A percentile compares a stretch with the other conserved stretches of the same genome.
Conservation (phyloP, 306 rosid genomes). For the Ammopiptanthus mongolicus region DNA sequence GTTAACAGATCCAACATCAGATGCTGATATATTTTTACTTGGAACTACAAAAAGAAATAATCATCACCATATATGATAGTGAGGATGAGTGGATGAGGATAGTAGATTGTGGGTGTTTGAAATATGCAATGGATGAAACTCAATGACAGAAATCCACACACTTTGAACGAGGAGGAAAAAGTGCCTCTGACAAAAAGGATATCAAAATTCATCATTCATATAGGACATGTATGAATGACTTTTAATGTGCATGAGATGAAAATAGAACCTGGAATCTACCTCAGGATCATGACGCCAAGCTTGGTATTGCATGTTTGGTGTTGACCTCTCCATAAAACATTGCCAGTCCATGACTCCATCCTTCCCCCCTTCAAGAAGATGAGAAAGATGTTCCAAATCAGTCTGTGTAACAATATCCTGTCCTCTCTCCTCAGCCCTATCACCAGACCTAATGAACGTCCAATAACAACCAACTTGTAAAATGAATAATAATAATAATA, state of each 20-base stretch:
- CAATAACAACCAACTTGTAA: slow-evolving; percentile 22
- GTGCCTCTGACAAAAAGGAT: slow-evolving; percentile 5
- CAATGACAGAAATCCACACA: neutral
- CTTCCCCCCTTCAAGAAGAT: slow-evolving; percentile 74
- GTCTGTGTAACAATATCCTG: slow-evolving; percentile 54
- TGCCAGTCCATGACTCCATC: slow-evolving; percentile 87
- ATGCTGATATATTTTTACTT: neutral
- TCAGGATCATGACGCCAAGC: slow-evolving; percentile 98
- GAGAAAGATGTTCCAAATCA: slow-evolving; percentile 77
- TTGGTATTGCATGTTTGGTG: slow-evolving; percentile 71
- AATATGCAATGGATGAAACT: slow-evolving; percentile 10
- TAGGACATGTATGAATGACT: neutral
- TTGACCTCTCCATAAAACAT: slow-evolving; percentile 74
- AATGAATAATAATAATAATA: no score
- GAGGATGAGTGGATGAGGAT: no score
- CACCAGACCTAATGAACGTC: slow-evolving; percentile 32
- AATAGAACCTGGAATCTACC: slow-evolving; percentile 44
- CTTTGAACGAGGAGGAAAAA: neutral
- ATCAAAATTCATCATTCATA: neutral
- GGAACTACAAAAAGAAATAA: slow-evolving; percentile 16
- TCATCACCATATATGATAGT: neutral
- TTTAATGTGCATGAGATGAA: neutral
- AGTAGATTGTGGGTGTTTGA: neutral
- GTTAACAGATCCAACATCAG: slow-evolving; percentile 44
- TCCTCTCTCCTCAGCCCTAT: slow-evolving; percentile 41